phyloP scores from a whole-genome alignment of 2,329 filamentous ascomycete genomes.

The Arthrobotrys musiformis region DNA sequence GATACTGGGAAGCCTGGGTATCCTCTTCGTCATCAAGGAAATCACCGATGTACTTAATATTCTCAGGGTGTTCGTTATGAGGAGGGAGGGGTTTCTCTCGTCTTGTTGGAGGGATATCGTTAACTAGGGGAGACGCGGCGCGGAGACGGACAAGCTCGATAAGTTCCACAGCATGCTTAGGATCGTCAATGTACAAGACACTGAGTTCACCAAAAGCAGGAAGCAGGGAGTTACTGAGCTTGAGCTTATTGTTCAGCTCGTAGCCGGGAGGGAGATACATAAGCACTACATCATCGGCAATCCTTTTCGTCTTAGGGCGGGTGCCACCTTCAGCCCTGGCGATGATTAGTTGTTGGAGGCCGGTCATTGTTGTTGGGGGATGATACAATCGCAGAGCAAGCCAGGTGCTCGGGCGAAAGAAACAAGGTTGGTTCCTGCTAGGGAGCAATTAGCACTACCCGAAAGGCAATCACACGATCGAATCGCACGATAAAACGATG shows the following conservation, averaged over 20 bases:
- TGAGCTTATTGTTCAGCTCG: conserved; percentile 40
- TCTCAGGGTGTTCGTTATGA: conserved; percentile 11
- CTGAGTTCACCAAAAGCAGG: conserved; percentile 16
- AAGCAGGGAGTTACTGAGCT: conserved; percentile 20
- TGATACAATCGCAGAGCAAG: not conserved
- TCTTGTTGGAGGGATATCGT: not conserved
- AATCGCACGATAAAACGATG: not conserved
- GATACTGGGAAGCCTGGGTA: conserved; percentile 5
- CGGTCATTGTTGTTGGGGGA: not conserved
- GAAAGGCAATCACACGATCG: not conserved
- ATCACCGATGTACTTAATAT: conserved; percentile 7
- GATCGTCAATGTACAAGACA: conserved; percentile 34
- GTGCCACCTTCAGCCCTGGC: conserved; percentile 16
- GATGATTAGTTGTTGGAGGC: conserved; percentile 27
- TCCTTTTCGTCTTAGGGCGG: conserved; percentile 23
- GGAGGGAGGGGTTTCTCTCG: conserved; percentile 12
- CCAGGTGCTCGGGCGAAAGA: not conserved
- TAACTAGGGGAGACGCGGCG: conserved; percentile 13
- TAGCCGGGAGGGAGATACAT: conserved; percentile 38
- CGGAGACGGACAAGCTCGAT: conserved; percentile 39
- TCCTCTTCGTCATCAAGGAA: conserved; percentile 24
- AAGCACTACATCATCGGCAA: conserved; percentile 23
- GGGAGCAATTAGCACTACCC: not conserved
- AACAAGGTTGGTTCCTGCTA: not conserved
- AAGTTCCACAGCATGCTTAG: conserved; percentile 37